Evolutionary conservation across 768 basidiomycete species (phyloP).

Genomic region (Boletus vermiculosoides): DNA sequence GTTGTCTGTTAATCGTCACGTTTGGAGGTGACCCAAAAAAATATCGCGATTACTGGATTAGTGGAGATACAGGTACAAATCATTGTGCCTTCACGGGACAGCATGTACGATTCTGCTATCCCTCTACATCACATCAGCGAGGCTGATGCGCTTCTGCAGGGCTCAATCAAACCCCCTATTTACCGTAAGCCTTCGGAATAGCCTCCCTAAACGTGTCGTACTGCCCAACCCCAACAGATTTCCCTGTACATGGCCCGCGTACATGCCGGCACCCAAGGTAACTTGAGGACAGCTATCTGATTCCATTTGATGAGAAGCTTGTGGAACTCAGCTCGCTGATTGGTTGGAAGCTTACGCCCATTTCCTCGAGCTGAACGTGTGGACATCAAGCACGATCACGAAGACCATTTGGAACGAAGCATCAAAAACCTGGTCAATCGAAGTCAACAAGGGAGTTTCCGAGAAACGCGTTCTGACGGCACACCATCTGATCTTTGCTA

Average conservation of each 20-base stretch:
- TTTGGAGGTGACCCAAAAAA: neutral
- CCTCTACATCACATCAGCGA: neutral
- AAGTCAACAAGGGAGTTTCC: conserved; percentile 30
- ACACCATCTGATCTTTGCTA: conserved; percentile 52
- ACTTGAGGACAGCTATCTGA: neutral
- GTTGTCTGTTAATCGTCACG: neutral
- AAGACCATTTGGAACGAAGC: conserved; percentile 35
- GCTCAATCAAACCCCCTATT: conserved; percentile 50
- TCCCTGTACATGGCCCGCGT: conserved; percentile 48
- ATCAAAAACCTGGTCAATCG: conserved; percentile 41
- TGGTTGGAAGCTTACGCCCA: conserved; percentile 59
- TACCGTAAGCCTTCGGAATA: conserved; percentile 35
- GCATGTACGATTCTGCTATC: conserved; percentile 35
- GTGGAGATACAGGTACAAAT: conserved; percentile 38
- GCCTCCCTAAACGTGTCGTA: neutral
- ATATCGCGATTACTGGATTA: conserved; percentile 7
- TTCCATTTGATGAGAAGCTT: neutral
- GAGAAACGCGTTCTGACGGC: conserved; percentile 36
- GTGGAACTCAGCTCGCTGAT: conserved; percentile 44
- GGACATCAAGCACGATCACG: conserved; percentile 47
- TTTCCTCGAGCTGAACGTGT: conserved; percentile 54
- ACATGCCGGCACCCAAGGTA: conserved; percentile 48
- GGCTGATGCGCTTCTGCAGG: conserved; percentile 23
- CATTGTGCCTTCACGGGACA: conserved; percentile 47
- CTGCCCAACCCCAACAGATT: conserved; percentile 32